Base-by-base conservation (phyloP, 2,329 filamentous ascomycete species). In the Nemania sp. region DNA sequence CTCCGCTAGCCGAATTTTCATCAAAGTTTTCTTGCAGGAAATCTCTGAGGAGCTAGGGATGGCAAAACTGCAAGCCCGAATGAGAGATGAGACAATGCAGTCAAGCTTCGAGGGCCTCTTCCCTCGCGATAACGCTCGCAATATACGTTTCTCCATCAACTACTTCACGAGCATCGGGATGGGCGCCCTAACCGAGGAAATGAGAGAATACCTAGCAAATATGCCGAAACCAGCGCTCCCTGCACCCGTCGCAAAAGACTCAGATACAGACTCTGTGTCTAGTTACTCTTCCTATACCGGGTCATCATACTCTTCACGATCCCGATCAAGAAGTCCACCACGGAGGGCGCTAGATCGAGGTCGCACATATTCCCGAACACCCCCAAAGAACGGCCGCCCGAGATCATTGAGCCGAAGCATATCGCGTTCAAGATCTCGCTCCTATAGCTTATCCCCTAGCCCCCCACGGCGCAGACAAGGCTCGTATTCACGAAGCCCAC, bases 131-230 rank as follows among this genome's bases (percentile, higher is more conserved):
- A 91, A 92, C 71, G 87, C 92, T 21, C 88, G 91, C 72, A 95
- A 97, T 76, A 92, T 93, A 40, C 88, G 94, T 55, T 99, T 99
- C 81, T 91, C 93, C 52, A 97, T 99, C 87, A 99, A 99, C 78
- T 99, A 97, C 82, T 98, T 99, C 76, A 99, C 95, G 10, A 95
- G 92, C 71, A 96, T 99, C 70, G 92, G 93, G 60, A 96, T 99
- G 90, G 95, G 95, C 73, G 87, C 86, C 21, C 83, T 99, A 63
- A 99, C 95, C 1, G 95, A 99, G 73, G 90, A 92, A 67, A 96
- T 97, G 92, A 88, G 95, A 75, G 91, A 96, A 71, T 87, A 89
- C 73, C 83, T 99, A 58, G 90, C 93, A 74, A 97, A 92, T 72
- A 86, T 96, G 76, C 93, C 93, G 12, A 95, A 96, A 73, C 92